Conservation (phyloP, 163 green algal species). For the Volvox carteri region DNA sequence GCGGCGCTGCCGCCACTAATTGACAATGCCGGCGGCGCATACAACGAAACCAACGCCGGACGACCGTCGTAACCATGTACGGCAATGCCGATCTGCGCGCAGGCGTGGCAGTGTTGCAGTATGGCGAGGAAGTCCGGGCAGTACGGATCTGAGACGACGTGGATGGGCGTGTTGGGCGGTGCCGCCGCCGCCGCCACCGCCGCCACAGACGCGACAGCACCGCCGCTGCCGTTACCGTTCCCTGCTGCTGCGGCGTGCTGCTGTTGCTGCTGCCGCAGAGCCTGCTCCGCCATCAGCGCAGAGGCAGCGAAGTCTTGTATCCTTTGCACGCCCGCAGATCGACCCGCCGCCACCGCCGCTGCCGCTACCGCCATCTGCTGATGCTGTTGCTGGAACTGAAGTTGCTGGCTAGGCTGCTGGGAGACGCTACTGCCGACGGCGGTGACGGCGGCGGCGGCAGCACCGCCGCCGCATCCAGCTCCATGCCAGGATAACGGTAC, state of each 20-base stretch:
- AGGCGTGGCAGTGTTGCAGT: conserved; percentile 41
- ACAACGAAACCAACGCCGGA: conserved; percentile 40
- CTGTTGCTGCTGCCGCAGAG: conserved; percentile 22
- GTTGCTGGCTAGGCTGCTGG: background rate
- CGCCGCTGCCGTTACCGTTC: too few species aligned
- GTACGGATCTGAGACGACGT: conserved; percentile 34
- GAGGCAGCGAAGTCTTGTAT: conserved; percentile 11
- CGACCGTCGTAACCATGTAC: conserved; percentile 30
- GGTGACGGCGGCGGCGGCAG: background rate
- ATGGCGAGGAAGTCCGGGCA: conserved; percentile 29
- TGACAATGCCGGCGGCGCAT: conserved; percentile 16
- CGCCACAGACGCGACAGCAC: too few species aligned
- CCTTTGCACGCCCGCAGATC: background rate
- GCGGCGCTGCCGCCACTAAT: background rate
- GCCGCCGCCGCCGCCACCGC: background rate
- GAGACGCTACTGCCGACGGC: background rate
- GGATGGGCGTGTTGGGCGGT: background rate
- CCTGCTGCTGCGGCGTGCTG: too few species aligned
- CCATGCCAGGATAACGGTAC: background rate
- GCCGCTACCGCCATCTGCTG: background rate
- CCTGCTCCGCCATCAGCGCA: conserved; percentile 30
- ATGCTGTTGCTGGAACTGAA: conserved; percentile 30
- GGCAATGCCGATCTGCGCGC: conserved; percentile 28
- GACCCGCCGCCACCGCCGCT: background rate
- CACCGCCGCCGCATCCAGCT: background rate